phyloP scores from a whole-genome alignment of 495 filamentous ascomycete genomes.

The Xylaria longipes region DNA sequence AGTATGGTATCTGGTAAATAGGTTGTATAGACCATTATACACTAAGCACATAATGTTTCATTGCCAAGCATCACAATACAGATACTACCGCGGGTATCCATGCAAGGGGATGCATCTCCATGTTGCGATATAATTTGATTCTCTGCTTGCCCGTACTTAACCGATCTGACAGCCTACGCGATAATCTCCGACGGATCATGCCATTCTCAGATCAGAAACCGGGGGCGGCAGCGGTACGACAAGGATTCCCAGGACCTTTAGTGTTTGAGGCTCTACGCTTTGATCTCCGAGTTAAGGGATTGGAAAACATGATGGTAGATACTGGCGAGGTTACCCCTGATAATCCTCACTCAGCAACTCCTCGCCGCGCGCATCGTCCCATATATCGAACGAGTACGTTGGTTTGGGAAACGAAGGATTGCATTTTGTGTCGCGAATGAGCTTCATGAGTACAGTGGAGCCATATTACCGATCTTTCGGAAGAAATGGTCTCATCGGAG shows the following conservation, averaged over 20 bases:
- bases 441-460: constrained; percentile 13
- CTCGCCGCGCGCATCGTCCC: constrained; percentile 38
- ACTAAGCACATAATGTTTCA: constrained; percentile 16
- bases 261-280: constrained; percentile 43
- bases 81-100: constrained; percentile 1
- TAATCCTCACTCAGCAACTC: constrained; percentile 28
- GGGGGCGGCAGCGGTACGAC: constrained; percentile 29
- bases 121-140: background rate
- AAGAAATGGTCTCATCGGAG: background rate
- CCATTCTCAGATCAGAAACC: constrained; percentile 42
- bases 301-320: constrained; percentile 19
- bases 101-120: background rate
- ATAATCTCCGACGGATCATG: constrained; percentile 35
- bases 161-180: constrained; percentile 3
- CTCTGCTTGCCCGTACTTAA: background rate
- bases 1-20: background rate
- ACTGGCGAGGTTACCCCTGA: constrained; percentile 23
- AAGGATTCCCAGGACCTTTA: constrained; percentile 36
- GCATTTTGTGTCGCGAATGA: constrained; percentile 34
- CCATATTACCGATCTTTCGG: background rate
- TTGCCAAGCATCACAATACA: background rate
- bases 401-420: constrained; percentile 29
- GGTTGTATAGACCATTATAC: background rate
- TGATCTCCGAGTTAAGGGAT: constrained; percentile 32
- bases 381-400: constrained; percentile 40